Conservation (phyloP, 2,329 filamentous ascomycete species). For the Penicillium crustosum region DNA sequence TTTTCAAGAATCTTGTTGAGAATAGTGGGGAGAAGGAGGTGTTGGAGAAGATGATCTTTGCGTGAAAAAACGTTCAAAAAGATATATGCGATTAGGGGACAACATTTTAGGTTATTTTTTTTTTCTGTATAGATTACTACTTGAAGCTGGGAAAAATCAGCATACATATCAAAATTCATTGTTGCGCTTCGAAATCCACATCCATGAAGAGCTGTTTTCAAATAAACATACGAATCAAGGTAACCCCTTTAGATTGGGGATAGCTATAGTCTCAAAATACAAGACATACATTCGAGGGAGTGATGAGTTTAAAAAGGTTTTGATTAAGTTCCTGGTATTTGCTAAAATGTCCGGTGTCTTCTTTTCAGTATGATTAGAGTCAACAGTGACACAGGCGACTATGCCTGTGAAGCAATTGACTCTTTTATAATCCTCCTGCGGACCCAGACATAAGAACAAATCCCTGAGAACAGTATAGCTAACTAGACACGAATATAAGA, state of each 20-base stretch:
- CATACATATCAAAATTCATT: background rate
- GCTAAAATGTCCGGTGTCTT: too few species aligned
- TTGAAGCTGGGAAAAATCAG: background rate
- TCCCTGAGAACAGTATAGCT: background rate
- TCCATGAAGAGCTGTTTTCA: background rate
- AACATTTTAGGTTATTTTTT: background rate
- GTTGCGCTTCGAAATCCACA: background rate
- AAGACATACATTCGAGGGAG: background rate
- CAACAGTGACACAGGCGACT: background rate
- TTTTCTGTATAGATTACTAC: background rate
- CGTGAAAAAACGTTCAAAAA: background rate
- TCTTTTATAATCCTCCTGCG: background rate
- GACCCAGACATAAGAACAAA: background rate
- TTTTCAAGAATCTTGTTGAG: constrained; percentile 27
- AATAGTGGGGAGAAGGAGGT: constrained; percentile 27
- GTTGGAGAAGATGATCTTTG: constrained; percentile 27
- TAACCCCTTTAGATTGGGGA: background rate
- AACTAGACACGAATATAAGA: background rate
- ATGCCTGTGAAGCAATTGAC: background rate
- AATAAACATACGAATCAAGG: background rate
- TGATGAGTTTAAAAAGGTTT: background rate
- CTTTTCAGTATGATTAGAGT: background rate
- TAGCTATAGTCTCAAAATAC: background rate
- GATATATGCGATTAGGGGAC: background rate
- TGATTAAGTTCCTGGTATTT: background rate